Conservation (phyloP, 2,329 filamentous ascomycete genomes). For the Apiospora sp. region DNA sequence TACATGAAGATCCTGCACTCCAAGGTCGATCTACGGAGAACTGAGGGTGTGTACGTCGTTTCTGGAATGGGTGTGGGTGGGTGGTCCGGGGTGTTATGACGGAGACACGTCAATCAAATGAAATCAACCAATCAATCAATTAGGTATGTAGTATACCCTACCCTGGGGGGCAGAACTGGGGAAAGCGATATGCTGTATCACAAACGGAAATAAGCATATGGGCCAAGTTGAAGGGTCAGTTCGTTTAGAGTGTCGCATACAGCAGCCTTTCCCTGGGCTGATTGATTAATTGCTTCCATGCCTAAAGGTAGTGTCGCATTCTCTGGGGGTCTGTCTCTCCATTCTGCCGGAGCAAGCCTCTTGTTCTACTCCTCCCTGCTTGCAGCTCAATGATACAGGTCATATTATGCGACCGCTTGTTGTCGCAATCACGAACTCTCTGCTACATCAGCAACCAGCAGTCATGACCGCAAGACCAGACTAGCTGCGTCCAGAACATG, state of each 20-base stretch:
- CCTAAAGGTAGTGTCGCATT: background rate
- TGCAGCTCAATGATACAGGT: background rate
- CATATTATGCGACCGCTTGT: background rate
- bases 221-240: background rate
- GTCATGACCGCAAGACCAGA: background rate
- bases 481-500: background rate
- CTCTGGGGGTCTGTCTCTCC: background rate
- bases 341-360: background rate
- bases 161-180: background rate
- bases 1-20: constrained; percentile 17
- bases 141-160: background rate
- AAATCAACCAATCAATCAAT: too few species aligned
- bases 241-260: background rate
- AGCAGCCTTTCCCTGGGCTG: background rate
- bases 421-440: background rate
- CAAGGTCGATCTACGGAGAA: background rate
- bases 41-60: background rate
- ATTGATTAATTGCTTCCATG: background rate
- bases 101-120: background rate
- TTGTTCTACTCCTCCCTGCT: background rate
- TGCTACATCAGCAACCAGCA: background rate
- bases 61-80: background rate
- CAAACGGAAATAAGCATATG: background rate
- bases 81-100: background rate
- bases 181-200: background rate